These are phyloP conservation scores for Aschersonia sp. DNA, from an alignment of 2,329 filamentous ascomycete species.

Conservation along the genomic window DNA sequence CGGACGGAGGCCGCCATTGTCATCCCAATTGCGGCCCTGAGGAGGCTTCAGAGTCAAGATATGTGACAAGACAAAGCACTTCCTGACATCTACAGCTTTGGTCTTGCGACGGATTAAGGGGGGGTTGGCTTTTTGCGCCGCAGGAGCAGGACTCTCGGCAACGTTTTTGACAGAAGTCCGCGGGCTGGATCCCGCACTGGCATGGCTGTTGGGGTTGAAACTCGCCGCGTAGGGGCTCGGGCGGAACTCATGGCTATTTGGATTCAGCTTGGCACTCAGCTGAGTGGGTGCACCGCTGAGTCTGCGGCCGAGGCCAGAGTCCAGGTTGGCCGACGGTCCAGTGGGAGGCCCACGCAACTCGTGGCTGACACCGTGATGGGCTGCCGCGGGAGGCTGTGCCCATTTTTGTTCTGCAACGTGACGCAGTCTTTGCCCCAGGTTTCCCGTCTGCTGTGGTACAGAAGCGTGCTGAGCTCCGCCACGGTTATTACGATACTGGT, in stretches of 20 bases:
- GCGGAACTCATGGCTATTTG: slow-evolving; percentile 63
- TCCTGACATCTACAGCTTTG: slow-evolving; percentile 55
- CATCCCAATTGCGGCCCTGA: slow-evolving; percentile 46
- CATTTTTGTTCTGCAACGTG: slow-evolving; percentile 37
- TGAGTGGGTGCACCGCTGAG: slow-evolving; percentile 35
- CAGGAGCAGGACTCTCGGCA: slow-evolving; percentile 15
- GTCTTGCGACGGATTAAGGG: slow-evolving; percentile 57
- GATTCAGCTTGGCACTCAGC: slow-evolving; percentile 43
- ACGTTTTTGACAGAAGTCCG: slow-evolving; percentile 41
- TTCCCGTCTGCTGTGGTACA: slow-evolving; percentile 25
- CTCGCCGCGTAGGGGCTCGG: slow-evolving; percentile 67
- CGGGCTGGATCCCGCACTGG: slow-evolving; percentile 61
- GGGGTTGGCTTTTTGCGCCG: slow-evolving; percentile 11
- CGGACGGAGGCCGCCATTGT: slow-evolving; percentile 70
- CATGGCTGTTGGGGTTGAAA: slow-evolving; percentile 58
- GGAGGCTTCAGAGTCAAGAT: slow-evolving; percentile 39
- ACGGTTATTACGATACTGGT: slow-evolving; percentile 34
- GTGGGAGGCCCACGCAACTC: slow-evolving; percentile 61
- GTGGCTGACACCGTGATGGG: slow-evolving; percentile 38
- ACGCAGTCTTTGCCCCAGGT: slow-evolving; percentile 34
- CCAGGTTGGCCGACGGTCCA: slow-evolving; percentile 47
- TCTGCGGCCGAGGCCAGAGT: slow-evolving; percentile 38
- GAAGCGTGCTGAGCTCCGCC: slow-evolving; percentile 26
- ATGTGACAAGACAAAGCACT: slow-evolving; percentile 40
- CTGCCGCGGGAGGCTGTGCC: slow-evolving; percentile 24